Base-by-base conservation (phyloP, 345 rosid genomes). In the Bretschneidera sinensis region DNA sequence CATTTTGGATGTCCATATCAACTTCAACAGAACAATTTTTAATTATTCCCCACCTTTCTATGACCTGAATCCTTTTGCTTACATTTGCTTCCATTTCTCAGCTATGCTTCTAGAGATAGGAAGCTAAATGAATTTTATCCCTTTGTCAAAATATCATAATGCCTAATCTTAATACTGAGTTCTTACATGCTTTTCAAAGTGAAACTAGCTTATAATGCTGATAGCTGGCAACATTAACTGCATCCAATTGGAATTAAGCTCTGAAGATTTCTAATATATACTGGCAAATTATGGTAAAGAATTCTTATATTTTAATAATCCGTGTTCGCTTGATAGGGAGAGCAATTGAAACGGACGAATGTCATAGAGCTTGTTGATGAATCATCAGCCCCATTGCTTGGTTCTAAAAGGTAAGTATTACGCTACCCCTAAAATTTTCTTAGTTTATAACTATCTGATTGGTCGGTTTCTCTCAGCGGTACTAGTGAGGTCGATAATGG, bases 331-430 rank as follows among this genome's bases (percentile, higher is more conserved):
- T 77, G 54, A 55, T 71, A 87, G 95, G 97, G 86, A 62, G 99
- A 94, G 73, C 99, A 90, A 77, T 50, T 90, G 76, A 85, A 76
- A 70, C 79, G 79, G 68, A 62, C 61, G 22, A 71, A 78, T 63
- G 68, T 58, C 14, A 57, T 54, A 24, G 97, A 91, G 76, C 76
- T 79, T 65, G 72, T 64, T 17, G 77, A 77, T 71, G 86, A 74
- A 57, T 76, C 95, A 47, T 64, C 75, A 33, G 76, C 67, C 22
- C 72, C 80, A 25, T 67, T 77, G 54, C 69, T 65, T 43, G 78
- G 69, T 43, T 57, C 76, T 65, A 59, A 61, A 24, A 79, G 72
- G 97, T 94, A 61, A 67, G 65, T 19, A 24, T 57, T 62, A 17
- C 25, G 13, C 48, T 11, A 9, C 16, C 16, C 17, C 43, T 31